Conservation (phyloP, 192 early-diverging fungal genomes). For the Mortierella hygrophila region DNA sequence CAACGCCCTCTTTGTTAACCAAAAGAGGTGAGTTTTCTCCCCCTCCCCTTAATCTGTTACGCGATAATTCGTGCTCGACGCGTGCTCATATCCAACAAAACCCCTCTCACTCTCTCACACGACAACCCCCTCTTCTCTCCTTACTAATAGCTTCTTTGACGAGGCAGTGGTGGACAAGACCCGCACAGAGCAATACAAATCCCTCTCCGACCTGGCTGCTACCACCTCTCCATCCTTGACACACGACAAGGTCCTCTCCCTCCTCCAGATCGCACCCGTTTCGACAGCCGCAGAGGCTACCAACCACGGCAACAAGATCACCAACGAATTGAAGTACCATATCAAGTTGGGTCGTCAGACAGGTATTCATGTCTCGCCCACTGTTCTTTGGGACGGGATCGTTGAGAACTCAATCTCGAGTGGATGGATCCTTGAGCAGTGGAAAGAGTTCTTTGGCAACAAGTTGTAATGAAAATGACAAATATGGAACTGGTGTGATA, state of each 20-base stretch:
- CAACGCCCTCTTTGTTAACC: constrained; percentile 68
- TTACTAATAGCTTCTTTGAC: constrained; percentile 67
- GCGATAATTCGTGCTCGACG: not conserved
- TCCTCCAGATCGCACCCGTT: constrained; percentile 60
- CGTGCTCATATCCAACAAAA: not conserved
- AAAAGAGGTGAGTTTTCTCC: constrained; percentile 60
- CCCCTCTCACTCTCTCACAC: not conserved
- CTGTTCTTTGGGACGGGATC: constrained; percentile 76
- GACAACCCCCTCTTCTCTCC: not conserved
- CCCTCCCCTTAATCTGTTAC: not conserved
- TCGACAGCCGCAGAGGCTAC: constrained; percentile 51
- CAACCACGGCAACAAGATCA: constrained; percentile 79
- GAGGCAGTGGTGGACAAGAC: constrained; percentile 69
- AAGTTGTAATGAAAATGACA: constrained; percentile 13
- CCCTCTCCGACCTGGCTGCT: constrained; percentile 63
- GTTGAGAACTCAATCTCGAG: constrained; percentile 74
- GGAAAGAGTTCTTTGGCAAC: constrained; percentile 68
- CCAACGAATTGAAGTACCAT: constrained; percentile 77
- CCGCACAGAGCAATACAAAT: constrained; percentile 66
- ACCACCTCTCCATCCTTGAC: constrained; percentile 58
- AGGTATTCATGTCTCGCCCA: constrained; percentile 84
- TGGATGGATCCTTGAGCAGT: constrained; percentile 77
- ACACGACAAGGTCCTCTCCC: constrained; percentile 53
- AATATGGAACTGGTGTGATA: too few species aligned
- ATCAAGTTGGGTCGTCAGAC: constrained; percentile 76